Evolutionary conservation across 495 filamentous ascomycete species (phyloP), one percentile per base, ranked within the genome.

Genomic region (Neurospora terricola): DNA sequence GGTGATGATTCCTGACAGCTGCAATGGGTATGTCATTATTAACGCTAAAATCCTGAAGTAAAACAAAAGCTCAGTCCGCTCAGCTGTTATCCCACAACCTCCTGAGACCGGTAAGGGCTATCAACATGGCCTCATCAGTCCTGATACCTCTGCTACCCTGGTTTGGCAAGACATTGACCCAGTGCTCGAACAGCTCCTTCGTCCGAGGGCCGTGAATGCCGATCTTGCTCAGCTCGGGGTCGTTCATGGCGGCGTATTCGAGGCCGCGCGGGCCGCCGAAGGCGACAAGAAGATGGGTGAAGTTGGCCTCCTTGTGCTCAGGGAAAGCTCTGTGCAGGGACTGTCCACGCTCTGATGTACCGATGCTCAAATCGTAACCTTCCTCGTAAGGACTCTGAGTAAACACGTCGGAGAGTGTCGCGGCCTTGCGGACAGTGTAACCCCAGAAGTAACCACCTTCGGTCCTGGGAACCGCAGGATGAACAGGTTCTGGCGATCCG

Each of bases 391-490:
- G 84, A 75, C 88, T 86, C 72, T 90, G 84, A 21, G 90, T 92
- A 74, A 92, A 90, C 21, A 94, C 88, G 36, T 83, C 83, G 0
- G 90, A 90, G 4, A 94, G 81, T 0, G 86, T 87, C 1, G 79
- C 71, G 21, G 88, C 88, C 39, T 83, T 85, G 5, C 92, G 87
- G 11, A 91, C 85, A 14, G 78, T 86, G 78, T 89, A 94, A 66
- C 92, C 92, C 92, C 91, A 93, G 79, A 93, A 94, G 79, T 91
- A 92, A 7, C 92, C 92, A 0, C 78, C 85, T 69, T 92, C 87
- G 38, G 89, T 87, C 38, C 92, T 84, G 0, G 92, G 92, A 6
- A 83, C 81, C 40, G 83, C 80, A 0, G 90, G 90, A 66, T 86
- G 83, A 4, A 92, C 88, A 5, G 88, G 84, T 73, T 89, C 85